Percentiles rank a stretch among this genome's conserved stretches.
Conservation (phyloP, 306 rosid genomes). For the Cucurbita maxima region DNA sequence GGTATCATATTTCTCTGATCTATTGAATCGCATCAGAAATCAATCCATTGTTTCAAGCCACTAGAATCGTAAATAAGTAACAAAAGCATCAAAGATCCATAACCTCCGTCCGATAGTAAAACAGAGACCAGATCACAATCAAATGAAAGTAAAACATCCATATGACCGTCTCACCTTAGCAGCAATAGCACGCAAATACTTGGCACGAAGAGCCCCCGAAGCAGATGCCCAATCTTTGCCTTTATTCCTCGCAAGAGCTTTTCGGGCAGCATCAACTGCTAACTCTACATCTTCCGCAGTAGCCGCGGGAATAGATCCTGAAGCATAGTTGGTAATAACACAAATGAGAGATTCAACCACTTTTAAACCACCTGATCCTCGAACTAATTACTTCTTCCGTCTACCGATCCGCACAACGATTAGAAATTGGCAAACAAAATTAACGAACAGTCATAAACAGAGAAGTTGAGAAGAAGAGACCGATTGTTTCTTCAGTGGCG, state of each 20-base stretch:
- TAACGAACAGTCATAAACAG: background rate
- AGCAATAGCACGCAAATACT: constrained; percentile 86
- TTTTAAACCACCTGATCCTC: background rate
- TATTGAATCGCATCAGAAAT: background rate
- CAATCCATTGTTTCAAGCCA: background rate
- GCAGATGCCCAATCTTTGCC: constrained; percentile 77
- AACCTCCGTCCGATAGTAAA: background rate
- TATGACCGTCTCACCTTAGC: constrained; percentile 33
- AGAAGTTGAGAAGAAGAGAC: constrained; percentile 14
- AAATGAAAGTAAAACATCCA: background rate
- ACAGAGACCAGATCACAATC: background rate
- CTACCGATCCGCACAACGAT: background rate
- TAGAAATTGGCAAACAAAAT: background rate
- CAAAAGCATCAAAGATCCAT: background rate
- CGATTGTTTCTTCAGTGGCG: constrained; percentile 47
- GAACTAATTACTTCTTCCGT: background rate
- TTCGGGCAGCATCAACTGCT: constrained; percentile 72
- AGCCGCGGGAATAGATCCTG: constrained; percentile 79
- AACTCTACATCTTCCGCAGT: constrained; percentile 79
- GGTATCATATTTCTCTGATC: background rate
- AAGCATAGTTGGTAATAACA: constrained; percentile 9
- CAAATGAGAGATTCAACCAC: background rate
- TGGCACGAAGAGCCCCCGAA: constrained; percentile 67
- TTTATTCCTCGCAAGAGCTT: constrained; percentile 52
- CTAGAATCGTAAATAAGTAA: background rate